These are phyloP conservation scores for Jatropha multifida DNA, from an alignment of 441 rosid genomes.

Conservation along the genomic window DNA sequence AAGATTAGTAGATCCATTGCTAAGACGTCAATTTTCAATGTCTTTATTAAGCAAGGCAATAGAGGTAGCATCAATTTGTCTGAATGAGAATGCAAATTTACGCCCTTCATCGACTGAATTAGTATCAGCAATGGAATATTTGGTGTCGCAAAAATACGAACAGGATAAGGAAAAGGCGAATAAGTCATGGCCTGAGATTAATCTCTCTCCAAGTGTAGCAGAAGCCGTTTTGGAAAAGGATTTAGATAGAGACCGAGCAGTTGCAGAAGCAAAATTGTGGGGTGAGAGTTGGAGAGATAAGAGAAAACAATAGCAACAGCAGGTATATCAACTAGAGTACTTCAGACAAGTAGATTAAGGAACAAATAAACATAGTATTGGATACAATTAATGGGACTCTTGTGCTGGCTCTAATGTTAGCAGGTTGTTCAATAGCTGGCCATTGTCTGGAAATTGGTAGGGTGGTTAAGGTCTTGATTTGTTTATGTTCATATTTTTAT, in stretches of 20 bases:
- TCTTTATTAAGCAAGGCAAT: slow-evolving; percentile 70
- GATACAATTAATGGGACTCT: too few relatives aligned
- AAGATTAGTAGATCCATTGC: slow-evolving; percentile 72
- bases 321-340: background rate
- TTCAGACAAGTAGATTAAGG: too few relatives aligned
- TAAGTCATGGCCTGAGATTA: slow-evolving; percentile 38
- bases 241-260: slow-evolving; percentile 70
- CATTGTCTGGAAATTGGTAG: too few relatives aligned
- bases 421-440: too few relatives aligned
- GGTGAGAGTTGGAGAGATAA: slow-evolving; percentile 85
- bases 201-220: slow-evolving; percentile 39
- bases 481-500: too few relatives aligned
- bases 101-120: slow-evolving; percentile 84
- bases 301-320: slow-evolving; percentile 37
- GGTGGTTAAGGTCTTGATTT: too few relatives aligned
- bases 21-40: slow-evolving; percentile 60
- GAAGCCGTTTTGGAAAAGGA: slow-evolving; percentile 49
- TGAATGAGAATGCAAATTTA: slow-evolving; percentile 68
- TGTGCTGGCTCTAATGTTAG: too few relatives aligned
- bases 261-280: slow-evolving; percentile 97
- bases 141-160: slow-evolving; percentile 62
- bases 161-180: slow-evolving; percentile 35
- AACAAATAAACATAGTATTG: too few relatives aligned
- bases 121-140: slow-evolving; percentile 74
- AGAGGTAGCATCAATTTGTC: slow-evolving; percentile 82